Evolutionary conservation across 495 filamentous ascomycete species (phyloP).

Genomic region (Clohesyomyces aquaticus): DNA sequence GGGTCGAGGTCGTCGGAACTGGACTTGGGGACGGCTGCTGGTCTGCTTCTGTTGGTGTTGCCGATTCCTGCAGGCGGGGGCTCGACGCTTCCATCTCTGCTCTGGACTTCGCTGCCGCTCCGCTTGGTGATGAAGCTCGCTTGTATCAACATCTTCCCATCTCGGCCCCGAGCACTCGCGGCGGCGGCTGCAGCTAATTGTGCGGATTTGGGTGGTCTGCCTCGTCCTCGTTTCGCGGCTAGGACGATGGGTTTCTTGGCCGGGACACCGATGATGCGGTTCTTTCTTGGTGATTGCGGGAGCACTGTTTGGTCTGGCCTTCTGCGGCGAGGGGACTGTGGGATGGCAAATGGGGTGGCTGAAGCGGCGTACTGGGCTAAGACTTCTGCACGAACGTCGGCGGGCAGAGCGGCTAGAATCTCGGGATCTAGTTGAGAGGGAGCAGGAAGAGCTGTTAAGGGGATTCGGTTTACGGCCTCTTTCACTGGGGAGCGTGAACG

Average conservation of each 20-base stretch:
- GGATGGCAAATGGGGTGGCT: slow-evolving; percentile 18
- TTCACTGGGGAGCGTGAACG: slow-evolving; percentile 1
- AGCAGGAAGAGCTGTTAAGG: slow-evolving; percentile 42
- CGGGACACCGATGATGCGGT: slow-evolving; percentile 50
- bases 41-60: too few relatives aligned
- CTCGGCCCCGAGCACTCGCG: slow-evolving; percentile 6
- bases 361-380: slow-evolving; percentile 63
- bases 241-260: slow-evolving; percentile 58
- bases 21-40: too few relatives aligned
- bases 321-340: slow-evolving; percentile 12
- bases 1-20: slow-evolving; percentile 62
- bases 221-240: slow-evolving; percentile 59
- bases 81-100: background rate
- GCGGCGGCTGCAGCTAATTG: slow-evolving; percentile 25
- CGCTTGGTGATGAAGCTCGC: slow-evolving; percentile 60
- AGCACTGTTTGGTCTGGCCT: slow-evolving; percentile 49
- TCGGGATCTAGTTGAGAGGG: slow-evolving; percentile 48
- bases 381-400: slow-evolving; percentile 80
- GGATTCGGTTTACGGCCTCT: slow-evolving; percentile 21
- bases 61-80: too few relatives aligned
- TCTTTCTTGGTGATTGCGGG: slow-evolving; percentile 63
- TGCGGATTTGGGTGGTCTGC: slow-evolving; percentile 42
- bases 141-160: slow-evolving; percentile 57
- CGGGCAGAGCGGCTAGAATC: slow-evolving; percentile 72
- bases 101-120: slow-evolving; percentile 3